Evolutionary conservation across 331 rosid species (phyloP).

Genomic region (Malus hybrid): DNA sequence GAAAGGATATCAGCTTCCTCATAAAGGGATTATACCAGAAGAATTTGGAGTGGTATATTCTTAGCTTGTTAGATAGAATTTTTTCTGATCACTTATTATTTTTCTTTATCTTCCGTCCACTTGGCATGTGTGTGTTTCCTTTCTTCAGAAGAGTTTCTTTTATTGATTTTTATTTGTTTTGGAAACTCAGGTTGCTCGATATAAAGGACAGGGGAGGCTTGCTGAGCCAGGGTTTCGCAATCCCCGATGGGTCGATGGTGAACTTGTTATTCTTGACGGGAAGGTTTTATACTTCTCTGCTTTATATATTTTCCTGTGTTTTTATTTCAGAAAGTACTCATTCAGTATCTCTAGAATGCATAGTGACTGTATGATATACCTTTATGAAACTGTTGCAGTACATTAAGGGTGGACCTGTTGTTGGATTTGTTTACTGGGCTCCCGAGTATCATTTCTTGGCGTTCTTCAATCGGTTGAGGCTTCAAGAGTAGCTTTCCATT

Average conservation of each 20-base stretch:
- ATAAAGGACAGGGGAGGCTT: conserved; percentile 96
- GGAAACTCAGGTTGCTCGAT: conserved; percentile 75
- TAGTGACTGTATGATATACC: conserved; percentile 9
- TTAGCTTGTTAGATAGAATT: background rate
- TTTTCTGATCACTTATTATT: background rate
- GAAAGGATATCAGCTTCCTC: conserved; percentile 89
- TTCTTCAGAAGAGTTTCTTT: conserved; percentile 3
- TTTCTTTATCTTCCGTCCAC: background rate
- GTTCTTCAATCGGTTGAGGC: conserved; percentile 88
- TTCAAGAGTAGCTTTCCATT: conserved; percentile 50
- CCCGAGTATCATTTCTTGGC: conserved; percentile 91
- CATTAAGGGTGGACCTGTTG: conserved; percentile 93
- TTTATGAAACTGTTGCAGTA: conserved; percentile 52
- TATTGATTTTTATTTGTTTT: background rate
- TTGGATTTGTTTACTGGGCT: conserved; percentile 94
- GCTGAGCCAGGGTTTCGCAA: conserved; percentile 93
- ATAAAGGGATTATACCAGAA: conserved; percentile 90
- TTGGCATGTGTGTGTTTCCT: background rate
- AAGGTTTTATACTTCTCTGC: conserved; percentile 40
- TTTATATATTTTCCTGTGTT: conserved; percentile 8
- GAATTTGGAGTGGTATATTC: conserved; percentile 92
- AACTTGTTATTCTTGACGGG: conserved; percentile 95
- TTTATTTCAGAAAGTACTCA: conserved; percentile 5
- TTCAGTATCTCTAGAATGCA: conserved; percentile 2
- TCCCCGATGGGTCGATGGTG: conserved; percentile 99